Percentiles rank a stretch among this genome's conserved stretches.
phyloP scores from a whole-genome alignment of 2,329 filamentous ascomycete genomes.

The Ophiostoma australiae region DNA sequence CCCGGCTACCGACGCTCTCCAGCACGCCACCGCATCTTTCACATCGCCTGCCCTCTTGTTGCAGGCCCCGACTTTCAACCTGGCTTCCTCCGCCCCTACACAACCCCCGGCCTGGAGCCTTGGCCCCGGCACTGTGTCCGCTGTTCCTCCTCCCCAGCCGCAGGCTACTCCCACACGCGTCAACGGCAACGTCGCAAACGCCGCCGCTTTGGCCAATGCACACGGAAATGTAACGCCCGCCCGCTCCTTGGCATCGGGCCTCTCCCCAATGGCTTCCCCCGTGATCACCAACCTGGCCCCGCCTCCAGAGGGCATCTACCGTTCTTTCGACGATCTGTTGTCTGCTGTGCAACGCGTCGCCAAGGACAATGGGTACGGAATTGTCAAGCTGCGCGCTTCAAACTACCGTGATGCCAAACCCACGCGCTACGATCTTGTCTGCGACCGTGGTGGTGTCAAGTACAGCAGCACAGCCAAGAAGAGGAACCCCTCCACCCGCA shows the following conservation, averaged over 20 bases:
- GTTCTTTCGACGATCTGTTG: conserved; percentile 55
- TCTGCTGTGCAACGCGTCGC: conserved; percentile 54
- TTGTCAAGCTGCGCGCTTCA: conserved; percentile 58
- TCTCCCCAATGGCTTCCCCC: conserved; percentile 30
- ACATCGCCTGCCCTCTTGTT: conserved; percentile 16
- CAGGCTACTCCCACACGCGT: conserved; percentile 26
- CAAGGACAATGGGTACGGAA: conserved; percentile 58
- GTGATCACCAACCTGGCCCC: conserved; percentile 41
- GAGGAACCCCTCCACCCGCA: conserved; percentile 58
- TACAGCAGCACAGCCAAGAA: conserved; percentile 62
- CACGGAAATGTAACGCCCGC: conserved; percentile 29
- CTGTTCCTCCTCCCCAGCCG: conserved; percentile 20
- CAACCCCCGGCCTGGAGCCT: conserved; percentile 28
- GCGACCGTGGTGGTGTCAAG: conserved; percentile 59
- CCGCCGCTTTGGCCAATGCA: conserved; percentile 6
- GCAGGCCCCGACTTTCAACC: conserved; percentile 26
- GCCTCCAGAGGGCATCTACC: conserved; percentile 57
- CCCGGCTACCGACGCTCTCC: conserved; percentile 13
- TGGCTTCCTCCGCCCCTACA: conserved; percentile 28
- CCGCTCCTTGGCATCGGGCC: conserved; percentile 25
- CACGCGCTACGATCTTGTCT: conserved; percentile 58
- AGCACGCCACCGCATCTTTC: conserved; percentile 1
- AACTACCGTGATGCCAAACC: conserved; percentile 61
- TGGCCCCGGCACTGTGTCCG: conserved; percentile 23
- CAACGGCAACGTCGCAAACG: conserved; percentile 22